A percentile compares a stretch with the other conserved stretches of the same genome.
These are phyloP conservation scores for Pugionium cornutum DNA, from an alignment of 345 rosid species.

Conservation along the genomic window DNA sequence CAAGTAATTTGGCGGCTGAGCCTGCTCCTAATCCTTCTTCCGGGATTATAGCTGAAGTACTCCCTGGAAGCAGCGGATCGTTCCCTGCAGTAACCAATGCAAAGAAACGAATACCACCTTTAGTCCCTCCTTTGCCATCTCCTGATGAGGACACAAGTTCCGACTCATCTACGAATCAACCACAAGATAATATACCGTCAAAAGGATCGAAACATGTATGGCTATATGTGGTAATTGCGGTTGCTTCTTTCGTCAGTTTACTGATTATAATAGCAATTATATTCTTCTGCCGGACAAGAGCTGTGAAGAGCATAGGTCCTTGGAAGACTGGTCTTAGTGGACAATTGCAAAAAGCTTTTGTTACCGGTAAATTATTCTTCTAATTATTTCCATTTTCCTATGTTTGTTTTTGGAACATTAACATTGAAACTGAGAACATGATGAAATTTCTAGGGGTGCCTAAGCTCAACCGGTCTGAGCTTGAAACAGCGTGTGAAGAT, in stretches of 20 bases:
- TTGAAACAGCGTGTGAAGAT: constrained; percentile 96
- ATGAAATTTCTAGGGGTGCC: constrained; percentile 65
- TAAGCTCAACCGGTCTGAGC: constrained; percentile 74
- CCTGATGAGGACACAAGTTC: constrained; percentile 20
- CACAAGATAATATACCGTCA: constrained; percentile 30
- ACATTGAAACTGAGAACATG: constrained; percentile 30
- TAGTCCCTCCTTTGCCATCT: neutral
- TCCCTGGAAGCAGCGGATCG: constrained; percentile 71
- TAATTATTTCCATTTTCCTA: neutral
- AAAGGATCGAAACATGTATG: constrained; percentile 42
- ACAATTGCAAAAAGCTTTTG: constrained; percentile 86
- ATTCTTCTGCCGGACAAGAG: constrained; percentile 51
- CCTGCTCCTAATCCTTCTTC: constrained; percentile 47
- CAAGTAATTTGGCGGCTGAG: constrained; percentile 60
- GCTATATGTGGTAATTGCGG: constrained; percentile 49
- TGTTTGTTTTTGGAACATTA: neutral
- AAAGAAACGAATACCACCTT: constrained; percentile 40
- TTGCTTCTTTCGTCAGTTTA: constrained; percentile 45
- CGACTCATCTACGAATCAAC: constrained; percentile 18
- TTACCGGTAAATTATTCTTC: constrained; percentile 56
- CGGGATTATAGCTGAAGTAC: constrained; percentile 49
- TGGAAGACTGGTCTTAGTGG: constrained; percentile 97
- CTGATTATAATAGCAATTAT: constrained; percentile 40
- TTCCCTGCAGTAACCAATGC: constrained; percentile 72
- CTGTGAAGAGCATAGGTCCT: constrained; percentile 66